These are phyloP conservation scores for Tulasnella sp. DNA, from an alignment of 768 basidiomycete species.

Conservation along the genomic window DNA sequence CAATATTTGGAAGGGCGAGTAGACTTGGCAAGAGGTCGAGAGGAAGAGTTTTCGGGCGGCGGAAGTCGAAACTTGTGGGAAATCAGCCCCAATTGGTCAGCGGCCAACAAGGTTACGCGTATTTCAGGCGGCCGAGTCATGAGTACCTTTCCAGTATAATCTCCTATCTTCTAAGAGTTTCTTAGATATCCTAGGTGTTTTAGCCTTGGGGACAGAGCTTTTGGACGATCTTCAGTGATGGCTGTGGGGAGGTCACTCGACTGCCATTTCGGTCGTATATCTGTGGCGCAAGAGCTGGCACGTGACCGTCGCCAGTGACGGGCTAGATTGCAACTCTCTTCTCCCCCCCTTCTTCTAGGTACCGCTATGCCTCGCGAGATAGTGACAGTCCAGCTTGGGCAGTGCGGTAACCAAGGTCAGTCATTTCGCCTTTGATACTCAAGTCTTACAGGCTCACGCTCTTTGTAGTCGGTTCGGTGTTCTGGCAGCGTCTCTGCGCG, in stretches of 20 bases:
- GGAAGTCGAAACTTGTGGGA: background rate
- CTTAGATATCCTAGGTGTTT: background rate
- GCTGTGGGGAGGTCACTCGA: background rate
- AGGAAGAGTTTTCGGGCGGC: background rate
- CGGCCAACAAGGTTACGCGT: background rate
- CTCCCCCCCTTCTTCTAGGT: background rate
- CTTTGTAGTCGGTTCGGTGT: slow-evolving; percentile 81
- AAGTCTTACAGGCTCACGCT: background rate
- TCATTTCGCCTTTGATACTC: slow-evolving; percentile 11
- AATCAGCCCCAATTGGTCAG: background rate
- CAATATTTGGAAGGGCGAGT: background rate
- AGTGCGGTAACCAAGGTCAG: slow-evolving; percentile 88
- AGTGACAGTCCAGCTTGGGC: slow-evolving; percentile 75
- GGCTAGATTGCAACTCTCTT: background rate
- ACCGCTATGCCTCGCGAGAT: slow-evolving; percentile 66
- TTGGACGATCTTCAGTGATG: too few species aligned
- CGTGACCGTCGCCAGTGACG: background rate
- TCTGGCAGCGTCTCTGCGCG: slow-evolving; percentile 95
- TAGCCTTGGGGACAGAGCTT: background rate
- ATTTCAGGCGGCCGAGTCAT: background rate
- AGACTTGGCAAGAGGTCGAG: background rate
- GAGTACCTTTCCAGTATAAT: background rate
- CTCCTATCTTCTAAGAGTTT: background rate
- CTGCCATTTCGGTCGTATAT: background rate
- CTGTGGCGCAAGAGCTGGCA: background rate